A percentile compares a stretch with the other conserved stretches of the same genome.
Evolutionary conservation across 179 eudicot species (phyloP).

Genomic region (Drosera spatulata): DNA sequence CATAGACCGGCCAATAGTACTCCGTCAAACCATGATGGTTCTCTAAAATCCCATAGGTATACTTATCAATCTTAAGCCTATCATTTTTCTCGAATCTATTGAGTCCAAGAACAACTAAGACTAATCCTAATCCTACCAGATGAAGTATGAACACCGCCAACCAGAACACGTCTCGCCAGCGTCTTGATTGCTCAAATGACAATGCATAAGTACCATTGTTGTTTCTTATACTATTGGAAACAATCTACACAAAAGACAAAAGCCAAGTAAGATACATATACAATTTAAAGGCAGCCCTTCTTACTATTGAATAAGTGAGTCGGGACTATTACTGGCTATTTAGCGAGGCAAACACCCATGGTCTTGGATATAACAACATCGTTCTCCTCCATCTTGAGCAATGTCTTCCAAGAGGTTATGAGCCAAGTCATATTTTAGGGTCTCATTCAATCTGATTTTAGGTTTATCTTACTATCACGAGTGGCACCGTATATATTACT

Average conservation of each 20-base stretch:
- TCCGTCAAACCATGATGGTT: constrained; percentile 73
- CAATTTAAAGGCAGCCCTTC: no score
- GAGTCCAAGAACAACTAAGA: constrained; percentile 65
- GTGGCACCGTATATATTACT: no score
- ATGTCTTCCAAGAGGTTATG: no score
- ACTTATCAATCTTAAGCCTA: constrained; percentile 75
- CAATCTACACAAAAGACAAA: constrained; percentile 12
- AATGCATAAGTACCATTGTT: constrained; percentile 20
- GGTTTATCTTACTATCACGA: no score
- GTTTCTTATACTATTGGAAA: constrained; percentile 17
- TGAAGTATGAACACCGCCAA: constrained; percentile 54
- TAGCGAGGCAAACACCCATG: no score
- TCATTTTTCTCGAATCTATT: constrained; percentile 70
- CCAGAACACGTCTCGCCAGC: constrained; percentile 94
- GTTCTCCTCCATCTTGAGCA: no score
- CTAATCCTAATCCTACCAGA: constrained; percentile 52
- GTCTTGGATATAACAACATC: no score
- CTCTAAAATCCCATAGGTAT: constrained; percentile 38
- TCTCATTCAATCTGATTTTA: no score
- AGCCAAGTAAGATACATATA: no score
- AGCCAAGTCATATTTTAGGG: no score
- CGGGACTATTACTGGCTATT: no score
- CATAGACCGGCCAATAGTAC: constrained; percentile 88
- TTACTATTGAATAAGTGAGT: no score
- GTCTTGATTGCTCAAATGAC: constrained; percentile 59